phyloP scores from a whole-genome alignment of 2,329 filamentous ascomycete genomes.

The Aspergillus luchuensis region DNA sequence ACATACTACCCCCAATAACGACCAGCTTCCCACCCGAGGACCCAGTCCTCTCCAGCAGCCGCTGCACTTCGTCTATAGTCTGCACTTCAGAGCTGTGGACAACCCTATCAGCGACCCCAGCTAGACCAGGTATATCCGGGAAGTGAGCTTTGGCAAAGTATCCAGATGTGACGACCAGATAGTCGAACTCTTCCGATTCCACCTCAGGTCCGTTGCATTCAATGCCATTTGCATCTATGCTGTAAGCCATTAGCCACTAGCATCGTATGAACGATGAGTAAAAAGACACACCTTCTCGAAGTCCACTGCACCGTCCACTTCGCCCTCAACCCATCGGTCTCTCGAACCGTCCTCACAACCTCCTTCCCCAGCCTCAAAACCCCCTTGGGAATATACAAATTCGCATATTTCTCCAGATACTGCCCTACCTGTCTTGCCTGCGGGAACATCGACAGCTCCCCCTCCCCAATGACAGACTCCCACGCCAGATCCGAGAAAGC shows the following conservation, averaged over 20 bases:
- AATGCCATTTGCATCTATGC: neutral
- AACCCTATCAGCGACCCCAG: constrained; percentile 49
- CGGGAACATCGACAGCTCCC: constrained; percentile 65
- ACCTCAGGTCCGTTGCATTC: constrained; percentile 6
- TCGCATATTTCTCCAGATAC: constrained; percentile 68
- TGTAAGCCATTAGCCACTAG: neutral
- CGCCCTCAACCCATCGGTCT: constrained; percentile 42
- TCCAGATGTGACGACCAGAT: constrained; percentile 71
- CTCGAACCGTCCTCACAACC: constrained; percentile 34
- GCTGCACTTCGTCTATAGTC: constrained; percentile 44
- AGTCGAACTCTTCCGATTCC: constrained; percentile 59
- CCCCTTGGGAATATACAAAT: constrained; percentile 55
- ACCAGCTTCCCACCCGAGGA: constrained; percentile 62
- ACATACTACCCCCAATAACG: constrained; percentile 80
- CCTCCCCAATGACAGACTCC: constrained; percentile 50
- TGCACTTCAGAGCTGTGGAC: constrained; percentile 71
- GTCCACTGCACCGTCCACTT: constrained; percentile 13
- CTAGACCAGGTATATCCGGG: constrained; percentile 47
- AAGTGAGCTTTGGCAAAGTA: constrained; percentile 69
- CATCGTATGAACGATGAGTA: neutral
- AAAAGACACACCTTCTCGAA: constrained; percentile 19
- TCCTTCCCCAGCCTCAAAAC: constrained; percentile 54
- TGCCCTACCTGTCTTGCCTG: constrained; percentile 74
- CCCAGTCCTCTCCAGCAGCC: constrained; percentile 10
- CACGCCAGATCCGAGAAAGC: constrained; percentile 66